phyloP scores from a whole-genome alignment of 352 stramenopile genomes.

The Thalassiosira exigua region DNA sequence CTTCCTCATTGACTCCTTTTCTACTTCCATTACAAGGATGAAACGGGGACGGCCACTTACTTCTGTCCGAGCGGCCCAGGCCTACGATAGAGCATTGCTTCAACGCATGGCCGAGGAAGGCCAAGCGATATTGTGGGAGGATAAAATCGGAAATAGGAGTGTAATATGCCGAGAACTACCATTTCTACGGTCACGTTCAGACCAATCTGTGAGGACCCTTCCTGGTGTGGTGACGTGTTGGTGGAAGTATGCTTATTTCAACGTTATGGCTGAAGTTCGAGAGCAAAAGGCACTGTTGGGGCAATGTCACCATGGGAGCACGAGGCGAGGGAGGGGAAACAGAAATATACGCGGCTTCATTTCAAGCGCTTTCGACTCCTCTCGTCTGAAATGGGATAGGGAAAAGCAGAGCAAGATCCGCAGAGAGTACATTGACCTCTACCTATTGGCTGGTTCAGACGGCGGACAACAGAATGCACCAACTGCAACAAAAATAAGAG shows the following conservation, averaged over 20 bases:
- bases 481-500: slow-evolving; percentile 30
- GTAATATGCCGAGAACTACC: slow-evolving; percentile 46
- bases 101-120: slow-evolving; percentile 47
- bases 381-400: slow-evolving; percentile 61
- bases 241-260: slow-evolving; percentile 75
- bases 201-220: slow-evolving; percentile 28
- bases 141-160: no score
- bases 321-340: background rate
- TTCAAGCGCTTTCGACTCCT: slow-evolving; percentile 1
- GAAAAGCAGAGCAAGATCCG: slow-evolving; percentile 65
- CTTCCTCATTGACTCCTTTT: slow-evolving; percentile 66
- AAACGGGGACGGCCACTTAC: slow-evolving; percentile 69
- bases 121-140: slow-evolving; percentile 41
- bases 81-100: slow-evolving; percentile 24
- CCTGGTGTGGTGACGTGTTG: slow-evolving; percentile 62
- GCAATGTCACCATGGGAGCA: slow-evolving; percentile 15
- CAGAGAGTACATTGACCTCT: slow-evolving; percentile 78
- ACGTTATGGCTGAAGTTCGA: slow-evolving; percentile 65
- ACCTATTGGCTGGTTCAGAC: slow-evolving; percentile 48
- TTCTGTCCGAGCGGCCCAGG: slow-evolving; percentile 57
- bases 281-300: slow-evolving; percentile 55
- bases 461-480: slow-evolving; percentile 13
- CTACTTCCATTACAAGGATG: slow-evolving; percentile 57
- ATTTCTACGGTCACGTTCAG: slow-evolving; percentile 25
- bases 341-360: slow-evolving; percentile 10